phyloP scores from a whole-genome alignment of 495 filamentous ascomycete species.

The Cryomyces minteri region DNA sequence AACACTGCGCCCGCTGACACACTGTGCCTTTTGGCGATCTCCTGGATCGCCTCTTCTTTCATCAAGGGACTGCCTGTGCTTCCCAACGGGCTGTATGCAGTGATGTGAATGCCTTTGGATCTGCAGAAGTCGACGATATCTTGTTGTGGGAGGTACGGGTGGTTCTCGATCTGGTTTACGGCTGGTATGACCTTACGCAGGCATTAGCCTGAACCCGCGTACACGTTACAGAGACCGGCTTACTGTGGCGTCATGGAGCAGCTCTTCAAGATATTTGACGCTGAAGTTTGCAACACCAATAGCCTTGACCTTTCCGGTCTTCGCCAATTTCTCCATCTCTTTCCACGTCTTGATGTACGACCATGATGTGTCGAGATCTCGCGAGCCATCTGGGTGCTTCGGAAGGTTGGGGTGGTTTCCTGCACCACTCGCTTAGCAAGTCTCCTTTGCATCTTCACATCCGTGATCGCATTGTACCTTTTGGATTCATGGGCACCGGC shows the following conservation, averaged over 20 bases:
- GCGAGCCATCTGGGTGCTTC: slow-evolving; percentile 46
- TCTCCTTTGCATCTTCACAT: not conserved
- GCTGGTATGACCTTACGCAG: slow-evolving; percentile 39
- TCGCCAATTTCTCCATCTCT: slow-evolving; percentile 55
- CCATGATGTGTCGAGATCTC: slow-evolving; percentile 46
- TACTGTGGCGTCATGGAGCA: slow-evolving; percentile 38
- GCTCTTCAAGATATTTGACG: slow-evolving; percentile 48
- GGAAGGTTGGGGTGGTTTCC: slow-evolving; percentile 64
- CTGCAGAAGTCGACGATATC: slow-evolving; percentile 49
- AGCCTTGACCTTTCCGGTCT: slow-evolving; percentile 48
- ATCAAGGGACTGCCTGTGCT: slow-evolving; percentile 61
- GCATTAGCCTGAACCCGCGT: no score
- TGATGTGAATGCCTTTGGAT: slow-evolving; percentile 26
- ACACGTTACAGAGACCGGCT: no score
- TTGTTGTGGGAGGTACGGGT: slow-evolving; percentile 67
- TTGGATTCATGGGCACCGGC: slow-evolving; percentile 68
- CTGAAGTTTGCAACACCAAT: slow-evolving; percentile 81
- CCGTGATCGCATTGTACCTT: slow-evolving; percentile 23
- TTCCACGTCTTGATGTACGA: slow-evolving; percentile 61
- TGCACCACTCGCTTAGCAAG: slow-evolving; percentile 6
- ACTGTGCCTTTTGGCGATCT: slow-evolving; percentile 50
- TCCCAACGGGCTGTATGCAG: slow-evolving; percentile 48
- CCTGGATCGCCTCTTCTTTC: slow-evolving; percentile 44
- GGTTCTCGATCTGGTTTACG: slow-evolving; percentile 88
- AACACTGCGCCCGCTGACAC: slow-evolving; percentile 44